A percentile compares a stretch with the other conserved stretches of the same genome.
phyloP scores from a whole-genome alignment of 345 rosid species.

The Punica granatum region DNA sequence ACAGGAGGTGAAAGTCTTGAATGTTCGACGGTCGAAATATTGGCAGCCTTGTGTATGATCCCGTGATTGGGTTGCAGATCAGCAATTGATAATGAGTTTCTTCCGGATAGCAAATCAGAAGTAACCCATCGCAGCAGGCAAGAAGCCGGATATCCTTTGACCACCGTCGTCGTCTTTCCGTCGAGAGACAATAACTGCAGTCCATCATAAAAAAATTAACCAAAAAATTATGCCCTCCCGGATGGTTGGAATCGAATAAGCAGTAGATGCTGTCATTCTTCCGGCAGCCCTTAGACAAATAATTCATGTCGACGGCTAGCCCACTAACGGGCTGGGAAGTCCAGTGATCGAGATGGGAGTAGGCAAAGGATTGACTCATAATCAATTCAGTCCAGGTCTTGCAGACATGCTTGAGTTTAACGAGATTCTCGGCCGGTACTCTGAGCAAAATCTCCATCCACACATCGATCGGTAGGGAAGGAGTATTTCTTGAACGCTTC shows the following conservation, averaged over 20 bases:
- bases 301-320: neutral
- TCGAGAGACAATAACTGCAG: neutral
- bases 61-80: neutral
- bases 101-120: neutral
- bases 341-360: neutral
- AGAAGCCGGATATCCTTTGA: neutral
- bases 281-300: neutral
- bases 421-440: neutral
- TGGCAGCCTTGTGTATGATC: neutral
- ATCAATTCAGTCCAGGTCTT: neutral
- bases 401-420: neutral
- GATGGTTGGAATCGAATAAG: neutral
- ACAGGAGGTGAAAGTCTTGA: neutral
- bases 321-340: neutral
- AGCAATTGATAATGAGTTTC: neutral
- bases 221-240: neutral
- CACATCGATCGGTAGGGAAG: neutral
- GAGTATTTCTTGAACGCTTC: neutral
- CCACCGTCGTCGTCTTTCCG: too few relatives aligned
- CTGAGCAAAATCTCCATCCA: neutral
- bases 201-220: neutral
- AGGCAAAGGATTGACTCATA: neutral
- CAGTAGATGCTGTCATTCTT: neutral
- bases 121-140: neutral
- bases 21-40: neutral